Evolutionary conservation across 164 flowering plant genomes (phyloP).

Genomic region (Stephania japonica): DNA sequence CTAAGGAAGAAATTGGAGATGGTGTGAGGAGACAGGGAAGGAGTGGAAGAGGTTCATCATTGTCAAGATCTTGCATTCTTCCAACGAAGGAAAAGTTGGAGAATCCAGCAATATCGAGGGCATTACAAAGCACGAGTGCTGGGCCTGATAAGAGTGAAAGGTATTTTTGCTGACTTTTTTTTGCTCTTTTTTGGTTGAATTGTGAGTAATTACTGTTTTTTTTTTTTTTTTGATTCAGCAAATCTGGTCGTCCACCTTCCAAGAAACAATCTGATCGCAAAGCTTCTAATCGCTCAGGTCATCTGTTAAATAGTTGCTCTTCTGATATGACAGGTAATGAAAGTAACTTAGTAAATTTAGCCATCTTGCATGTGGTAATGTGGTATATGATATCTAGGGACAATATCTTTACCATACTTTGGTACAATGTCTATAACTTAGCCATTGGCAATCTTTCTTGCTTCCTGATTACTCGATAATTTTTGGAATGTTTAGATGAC

Average conservation of each 20-base stretch:
- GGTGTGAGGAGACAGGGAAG: conserved; percentile 76
- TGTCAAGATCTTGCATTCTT: conserved; percentile 41
- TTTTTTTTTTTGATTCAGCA: conserved; percentile 36
- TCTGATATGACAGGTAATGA: conserved; percentile 52
- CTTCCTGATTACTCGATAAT: neutral
- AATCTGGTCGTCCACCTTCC: conserved; percentile 68
- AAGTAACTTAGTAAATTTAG: neutral
- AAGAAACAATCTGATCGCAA: conserved; percentile 67
- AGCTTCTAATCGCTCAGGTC: conserved; percentile 45
- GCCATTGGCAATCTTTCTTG: neutral
- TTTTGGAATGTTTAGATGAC: neutral
- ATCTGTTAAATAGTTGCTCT: conserved; percentile 32
- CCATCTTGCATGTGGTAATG: neutral
- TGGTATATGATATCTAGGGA: neutral
- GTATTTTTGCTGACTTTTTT: conserved; percentile 19
- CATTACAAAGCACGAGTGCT: conserved; percentile 36
- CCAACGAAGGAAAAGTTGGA: conserved; percentile 55
- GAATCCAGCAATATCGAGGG: conserved; percentile 40
- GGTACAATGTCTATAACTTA: neutral
- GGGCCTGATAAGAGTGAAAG: conserved; percentile 69
- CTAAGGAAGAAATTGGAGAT: conserved; percentile 59
- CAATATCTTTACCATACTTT: neutral
- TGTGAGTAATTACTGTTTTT: neutral
- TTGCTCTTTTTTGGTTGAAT: neutral
- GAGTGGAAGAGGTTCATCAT: conserved; percentile 57